phyloP scores from a whole-genome alignment of 805 yeast genomes.

The Naumovozyma castellii region DNA sequence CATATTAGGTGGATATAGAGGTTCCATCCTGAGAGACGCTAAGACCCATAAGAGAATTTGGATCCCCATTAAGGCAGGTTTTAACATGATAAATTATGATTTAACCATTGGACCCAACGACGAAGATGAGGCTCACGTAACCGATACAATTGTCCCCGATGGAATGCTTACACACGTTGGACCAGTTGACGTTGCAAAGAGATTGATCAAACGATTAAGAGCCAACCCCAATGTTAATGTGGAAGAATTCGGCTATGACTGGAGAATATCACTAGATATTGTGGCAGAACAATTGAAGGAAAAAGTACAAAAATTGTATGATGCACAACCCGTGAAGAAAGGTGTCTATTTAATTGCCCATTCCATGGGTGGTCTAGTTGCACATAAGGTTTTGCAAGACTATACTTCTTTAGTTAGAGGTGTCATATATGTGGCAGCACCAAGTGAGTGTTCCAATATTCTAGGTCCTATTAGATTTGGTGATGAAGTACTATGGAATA shows the following conservation, averaged over 20 bases:
- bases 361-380: slow-evolving; percentile 88
- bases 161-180: slow-evolving; percentile 77
- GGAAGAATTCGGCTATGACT: slow-evolving; percentile 82
- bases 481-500: slow-evolving; percentile 68
- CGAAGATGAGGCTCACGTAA: slow-evolving; percentile 55
- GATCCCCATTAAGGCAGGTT: slow-evolving; percentile 83
- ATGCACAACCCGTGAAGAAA: slow-evolving; percentile 34
- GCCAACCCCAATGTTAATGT: slow-evolving; percentile 52
- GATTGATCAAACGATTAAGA: slow-evolving; percentile 44
- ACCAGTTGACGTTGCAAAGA: slow-evolving; percentile 70
- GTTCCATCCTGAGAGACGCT: slow-evolving; percentile 62
- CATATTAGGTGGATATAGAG: slow-evolving; percentile 82
- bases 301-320: slow-evolving; percentile 35
- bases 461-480: slow-evolving; percentile 79
- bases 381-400: slow-evolving; percentile 67
- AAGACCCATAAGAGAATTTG: slow-evolving; percentile 60
- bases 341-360: slow-evolving; percentile 74
- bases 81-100: slow-evolving; percentile 61
- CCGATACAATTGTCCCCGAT: slow-evolving; percentile 51
- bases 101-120: slow-evolving; percentile 62
- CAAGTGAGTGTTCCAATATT: slow-evolving; percentile 75
- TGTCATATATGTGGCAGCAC: slow-evolving; percentile 72
- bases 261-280: slow-evolving; percentile 68
- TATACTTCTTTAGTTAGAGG: slow-evolving; percentile 66
- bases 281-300: slow-evolving; percentile 42